Evolutionary conservation across 805 yeast genomes (phyloP).

Genomic region (Ogataea trehaloabstinens): DNA sequence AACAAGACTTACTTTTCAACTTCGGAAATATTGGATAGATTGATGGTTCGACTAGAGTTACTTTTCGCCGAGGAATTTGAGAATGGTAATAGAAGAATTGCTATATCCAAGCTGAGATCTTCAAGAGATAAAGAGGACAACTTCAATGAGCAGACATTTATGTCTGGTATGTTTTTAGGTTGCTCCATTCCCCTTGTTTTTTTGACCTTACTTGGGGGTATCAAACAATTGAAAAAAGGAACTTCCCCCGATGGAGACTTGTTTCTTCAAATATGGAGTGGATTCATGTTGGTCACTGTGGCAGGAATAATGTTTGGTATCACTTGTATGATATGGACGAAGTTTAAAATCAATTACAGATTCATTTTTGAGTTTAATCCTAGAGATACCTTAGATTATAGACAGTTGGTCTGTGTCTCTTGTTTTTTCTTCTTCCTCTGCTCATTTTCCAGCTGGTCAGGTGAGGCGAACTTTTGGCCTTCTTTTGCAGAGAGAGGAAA

Average conservation of each 20-base stretch:
- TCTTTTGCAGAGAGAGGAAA: constrained; percentile 54
- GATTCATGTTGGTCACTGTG: constrained; percentile 64
- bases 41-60: constrained; percentile 64
- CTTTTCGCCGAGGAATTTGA: constrained; percentile 64
- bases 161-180: constrained; percentile 69
- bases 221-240: constrained; percentile 34
- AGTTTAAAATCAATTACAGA: constrained; percentile 75
- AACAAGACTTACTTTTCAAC: constrained; percentile 54
- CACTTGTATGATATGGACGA: constrained; percentile 69
- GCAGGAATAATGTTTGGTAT: constrained; percentile 61
- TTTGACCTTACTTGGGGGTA: constrained; percentile 48
- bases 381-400: constrained; percentile 58
- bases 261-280: constrained; percentile 86
- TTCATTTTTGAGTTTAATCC: constrained; percentile 87
- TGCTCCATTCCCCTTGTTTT: constrained; percentile 62
- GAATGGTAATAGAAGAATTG: constrained; percentile 63
- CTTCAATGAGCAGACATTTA: constrained; percentile 48
- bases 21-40: constrained; percentile 62
- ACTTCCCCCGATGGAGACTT: constrained; percentile 51
- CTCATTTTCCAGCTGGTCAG: constrained; percentile 65
- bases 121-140: constrained; percentile 33
- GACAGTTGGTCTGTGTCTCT: constrained; percentile 65
- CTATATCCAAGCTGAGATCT: constrained; percentile 65
- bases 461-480: constrained; percentile 69
- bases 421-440: constrained; percentile 54